Evolutionary conservation across 2,329 filamentous ascomycete genomes (phyloP), one percentile per base, ranked within the genome.

Genomic region (Cadophora sp.): DNA sequence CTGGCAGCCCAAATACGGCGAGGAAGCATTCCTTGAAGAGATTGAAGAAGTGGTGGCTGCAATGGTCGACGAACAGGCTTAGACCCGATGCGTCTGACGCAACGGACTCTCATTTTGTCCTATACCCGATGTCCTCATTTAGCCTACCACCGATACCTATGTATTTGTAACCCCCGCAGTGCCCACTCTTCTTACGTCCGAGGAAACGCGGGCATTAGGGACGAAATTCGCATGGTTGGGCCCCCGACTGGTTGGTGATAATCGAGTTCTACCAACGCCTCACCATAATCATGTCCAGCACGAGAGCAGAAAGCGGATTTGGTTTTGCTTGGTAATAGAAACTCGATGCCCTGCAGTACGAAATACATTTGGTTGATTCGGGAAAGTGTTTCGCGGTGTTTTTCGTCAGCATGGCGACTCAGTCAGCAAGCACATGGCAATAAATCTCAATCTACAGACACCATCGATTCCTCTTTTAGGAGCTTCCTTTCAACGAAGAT

Each of bases 61-160:
- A 36, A 70, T 72, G 67, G 16, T 65, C 27, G 30, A 64, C 20
- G 56, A 68, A n/a, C 30, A 61, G 13, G 24, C 33, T 45, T 64
- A 59, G 30, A 16, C 59, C 22, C 27, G 27, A 51, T 13, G 6
- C 2, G 16, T 18, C 9, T 47, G 14, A 5, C 48, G 58, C 53
- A 47, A 55, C 18, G 22, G 4, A 6, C 33, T 62, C n/a, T 20
- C 13, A 62, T 39, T 27, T 36, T 43, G 47, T n/a, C 58, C 33
- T 27, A 58, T 47, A 8, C 27, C n/a, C 27, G 27, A 30, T 27
- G 13, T 7, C 51, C 5, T 50, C n/a, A 41, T 59, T 11, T 83
- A 5, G 75, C 83, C 3, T 83, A 82, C 66, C 27, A 14, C 83
- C 13, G 20, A 22, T 24, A 16, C 14, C 50, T 39, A 39, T n/a